Evolutionary conservation across 768 basidiomycete species (phyloP), one percentile per base, ranked within the genome.

Genomic region (Lactifluus hygrophoroides): DNA sequence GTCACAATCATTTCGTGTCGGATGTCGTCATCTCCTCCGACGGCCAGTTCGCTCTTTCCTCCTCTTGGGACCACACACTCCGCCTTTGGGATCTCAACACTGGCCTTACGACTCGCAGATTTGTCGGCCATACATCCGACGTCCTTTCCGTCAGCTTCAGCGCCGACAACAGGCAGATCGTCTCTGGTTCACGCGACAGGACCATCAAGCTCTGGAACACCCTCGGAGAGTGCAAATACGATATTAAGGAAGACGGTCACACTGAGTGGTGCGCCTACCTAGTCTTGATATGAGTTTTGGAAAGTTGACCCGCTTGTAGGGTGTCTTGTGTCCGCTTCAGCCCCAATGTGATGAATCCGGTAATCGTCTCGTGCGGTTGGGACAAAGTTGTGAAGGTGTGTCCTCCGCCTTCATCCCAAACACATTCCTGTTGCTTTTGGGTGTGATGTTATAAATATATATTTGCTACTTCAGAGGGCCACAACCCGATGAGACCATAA

Each of bases 131-230:
- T 81, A 94, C 85, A 62, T 90, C 91, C 64, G 96, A 99, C 70
- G 95, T 99, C 64, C 83, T 99, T 59, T 96, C 94, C 65, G 96
- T 99, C 77, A 95, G 92, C 75, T 99, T 99, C 85, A 94, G 90
- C 66, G 96, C 96, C 59, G 96, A 99, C 77, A 98, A 99, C 85
- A 81, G 96, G 72, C 96, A 98, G 74, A 99, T 99, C 72, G 96
- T 99, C 67, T 96, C 94, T 52, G 96, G 94, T 55, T 94, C 94
- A 62, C 90, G 96, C 66, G 96, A 99, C 83, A 80, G 80, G 72
- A 86, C 90, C 40, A 99, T 99, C 81, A 99, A 98, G 75, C 90
- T 99, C 69, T 99, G 96, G 96, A 99, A 99, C 80, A 99, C 96
- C 61, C 86, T 99, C 64, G 96, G 96, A 70, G 96, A 99, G 76